Evolutionary conservation across 345 rosid species (phyloP).

Genomic region (Eucalyptus polyanthemos): DNA sequence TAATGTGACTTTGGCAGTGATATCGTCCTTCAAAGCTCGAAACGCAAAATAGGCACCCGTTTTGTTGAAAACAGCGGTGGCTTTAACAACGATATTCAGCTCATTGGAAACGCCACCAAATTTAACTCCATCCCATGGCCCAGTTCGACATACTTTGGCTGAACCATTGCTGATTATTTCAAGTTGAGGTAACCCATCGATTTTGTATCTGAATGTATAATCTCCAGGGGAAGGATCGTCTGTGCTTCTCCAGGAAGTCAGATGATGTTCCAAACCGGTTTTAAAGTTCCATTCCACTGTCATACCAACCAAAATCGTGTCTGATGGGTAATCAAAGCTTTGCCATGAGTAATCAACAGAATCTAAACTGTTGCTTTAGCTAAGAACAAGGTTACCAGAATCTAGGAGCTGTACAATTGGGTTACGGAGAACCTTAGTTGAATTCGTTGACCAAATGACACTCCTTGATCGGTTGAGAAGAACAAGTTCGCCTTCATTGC

Average conservation of each 20-base stretch:
- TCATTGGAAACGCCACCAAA: neutral
- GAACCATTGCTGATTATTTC: neutral
- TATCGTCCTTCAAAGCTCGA: no score
- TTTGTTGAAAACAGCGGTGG: neutral
- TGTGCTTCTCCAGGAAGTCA: constrained; percentile 4
- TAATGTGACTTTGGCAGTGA: neutral
- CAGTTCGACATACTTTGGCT: neutral
- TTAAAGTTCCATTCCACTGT: neutral
- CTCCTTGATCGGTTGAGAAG: neutral
- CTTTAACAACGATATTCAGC: neutral
- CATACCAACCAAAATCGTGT: constrained; percentile 13
- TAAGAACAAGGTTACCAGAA: constrained; percentile 17
- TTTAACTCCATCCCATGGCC: constrained; percentile 23
- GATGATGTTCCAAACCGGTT: neutral
- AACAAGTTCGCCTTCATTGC: neutral
- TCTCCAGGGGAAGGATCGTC: constrained; percentile 14
- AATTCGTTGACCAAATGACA: constrained; percentile 8
- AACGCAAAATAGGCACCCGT: constrained; percentile 2
- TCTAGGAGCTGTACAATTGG: constrained; percentile 14
- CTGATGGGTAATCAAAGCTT: constrained; percentile 7
- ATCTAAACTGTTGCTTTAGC: neutral
- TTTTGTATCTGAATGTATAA: neutral
- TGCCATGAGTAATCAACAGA: constrained; percentile 10
- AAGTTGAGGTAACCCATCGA: constrained; percentile 8
- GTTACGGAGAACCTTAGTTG: neutral